Evolutionary conservation across 2,329 filamentous ascomycete species (phyloP).

Genomic region (Colletotrichum plurivorum): DNA sequence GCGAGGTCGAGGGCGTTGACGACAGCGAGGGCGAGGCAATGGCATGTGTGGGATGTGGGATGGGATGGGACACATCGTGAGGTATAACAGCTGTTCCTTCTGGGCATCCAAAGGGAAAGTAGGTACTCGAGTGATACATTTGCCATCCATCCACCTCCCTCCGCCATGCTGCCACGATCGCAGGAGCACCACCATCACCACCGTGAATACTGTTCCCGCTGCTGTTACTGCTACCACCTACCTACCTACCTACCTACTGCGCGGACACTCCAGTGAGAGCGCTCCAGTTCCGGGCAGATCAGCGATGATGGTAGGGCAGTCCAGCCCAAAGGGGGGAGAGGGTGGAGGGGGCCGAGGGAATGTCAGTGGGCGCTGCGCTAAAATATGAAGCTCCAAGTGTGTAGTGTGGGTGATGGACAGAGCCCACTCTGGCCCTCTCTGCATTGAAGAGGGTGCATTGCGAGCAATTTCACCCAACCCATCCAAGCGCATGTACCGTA

Average conservation of each 20-base stretch:
- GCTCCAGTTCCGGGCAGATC: neutral
- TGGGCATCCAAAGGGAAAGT: neutral
- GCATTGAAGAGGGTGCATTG: slow-evolving; percentile 38
- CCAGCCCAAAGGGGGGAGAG: slow-evolving; percentile 11
- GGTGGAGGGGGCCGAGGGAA: slow-evolving; percentile 16
- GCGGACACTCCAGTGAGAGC: too few relatives aligned
- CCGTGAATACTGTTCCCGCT: slow-evolving; percentile 13
- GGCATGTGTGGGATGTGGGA: slow-evolving; percentile 17
- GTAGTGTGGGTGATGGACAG: slow-evolving; percentile 27
- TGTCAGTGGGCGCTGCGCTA: slow-evolving; percentile 33
- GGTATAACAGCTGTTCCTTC: slow-evolving; percentile 10
- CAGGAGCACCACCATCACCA: neutral
- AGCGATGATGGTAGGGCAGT: slow-evolving; percentile 6
- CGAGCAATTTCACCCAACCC: slow-evolving; percentile 40
- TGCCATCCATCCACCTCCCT: neutral
- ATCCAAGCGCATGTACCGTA: slow-evolving; percentile 36
- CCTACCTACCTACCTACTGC: too few relatives aligned
- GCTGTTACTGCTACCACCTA: slow-evolving; percentile 1
- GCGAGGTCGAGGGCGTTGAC: slow-evolving; percentile 9
- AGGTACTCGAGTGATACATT: slow-evolving; percentile 20
- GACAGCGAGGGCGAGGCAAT: slow-evolving; percentile 3
- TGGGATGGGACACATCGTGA: neutral
- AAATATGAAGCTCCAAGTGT: slow-evolving; percentile 35
- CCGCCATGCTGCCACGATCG: neutral
- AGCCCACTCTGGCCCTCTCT: slow-evolving; percentile 7